Percentiles rank a stretch among this genome's conserved stretches.
phyloP scores from a whole-genome alignment of 2,329 filamentous ascomycete genomes.

The Aureobasidium sp. region DNA sequence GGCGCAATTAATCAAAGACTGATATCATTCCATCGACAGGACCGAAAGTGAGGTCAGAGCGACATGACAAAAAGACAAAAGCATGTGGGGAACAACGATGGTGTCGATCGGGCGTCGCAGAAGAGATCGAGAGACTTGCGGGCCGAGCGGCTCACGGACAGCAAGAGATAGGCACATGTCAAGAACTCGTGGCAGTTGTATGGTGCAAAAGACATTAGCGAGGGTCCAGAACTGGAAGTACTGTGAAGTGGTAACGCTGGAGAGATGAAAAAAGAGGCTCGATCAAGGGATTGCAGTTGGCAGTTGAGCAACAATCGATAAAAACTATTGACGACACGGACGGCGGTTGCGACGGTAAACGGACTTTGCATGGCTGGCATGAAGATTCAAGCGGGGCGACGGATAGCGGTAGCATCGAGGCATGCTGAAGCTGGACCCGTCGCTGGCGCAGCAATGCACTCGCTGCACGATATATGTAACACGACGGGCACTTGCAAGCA shows the following conservation, averaged over 20 bases:
- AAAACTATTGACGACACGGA: conserved; percentile 11
- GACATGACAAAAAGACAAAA: neutral
- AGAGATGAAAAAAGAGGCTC: neutral
- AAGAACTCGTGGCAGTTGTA: neutral
- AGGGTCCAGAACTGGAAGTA: neutral
- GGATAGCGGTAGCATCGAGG: neutral
- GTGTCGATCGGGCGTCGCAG: neutral
- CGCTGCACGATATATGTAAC: neutral
- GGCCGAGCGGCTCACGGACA: neutral
- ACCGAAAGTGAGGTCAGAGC: neutral
- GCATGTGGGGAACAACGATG: neutral
- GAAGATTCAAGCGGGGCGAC: neutral
- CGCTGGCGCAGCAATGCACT: neutral
- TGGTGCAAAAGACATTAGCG: neutral
- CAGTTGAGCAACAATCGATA: conserved; percentile 9
- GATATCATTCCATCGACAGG: neutral
- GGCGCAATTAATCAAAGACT: neutral
- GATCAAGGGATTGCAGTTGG: neutral
- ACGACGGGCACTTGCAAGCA: neutral
- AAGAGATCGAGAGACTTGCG: conserved; percentile 4
- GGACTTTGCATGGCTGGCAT: conserved; percentile 4
- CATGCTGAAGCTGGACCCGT: neutral
- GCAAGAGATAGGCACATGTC: neutral
- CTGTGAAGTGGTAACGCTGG: neutral
- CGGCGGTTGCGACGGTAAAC: conserved; percentile 3